These are phyloP conservation scores for Cyberlindnera subsufficiens DNA, from an alignment of 805 yeast species.

Conservation along the genomic window DNA sequence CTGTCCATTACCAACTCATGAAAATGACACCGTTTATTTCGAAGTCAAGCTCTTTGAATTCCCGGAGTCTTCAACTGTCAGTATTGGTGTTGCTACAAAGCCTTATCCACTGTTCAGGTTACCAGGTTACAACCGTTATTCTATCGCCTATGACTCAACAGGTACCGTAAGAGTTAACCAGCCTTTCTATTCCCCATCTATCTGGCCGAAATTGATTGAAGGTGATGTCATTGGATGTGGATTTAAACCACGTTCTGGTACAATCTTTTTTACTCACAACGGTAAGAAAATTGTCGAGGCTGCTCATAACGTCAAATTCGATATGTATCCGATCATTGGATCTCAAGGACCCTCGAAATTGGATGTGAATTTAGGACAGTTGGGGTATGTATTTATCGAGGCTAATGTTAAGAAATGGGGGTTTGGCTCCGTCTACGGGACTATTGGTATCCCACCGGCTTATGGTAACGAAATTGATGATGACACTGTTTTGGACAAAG, in stretches of 20 bases:
- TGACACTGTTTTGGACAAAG: constrained; percentile 60
- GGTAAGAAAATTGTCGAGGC: constrained; percentile 88
- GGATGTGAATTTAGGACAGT: constrained; percentile 85
- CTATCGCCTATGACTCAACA: constrained; percentile 81
- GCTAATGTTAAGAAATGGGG: constrained; percentile 86
- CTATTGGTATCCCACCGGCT: constrained; percentile 40
- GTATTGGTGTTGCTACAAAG: constrained; percentile 75
- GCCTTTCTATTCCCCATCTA: constrained; percentile 44
- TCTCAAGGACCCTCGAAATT: constrained; percentile 74
- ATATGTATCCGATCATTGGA: constrained; percentile 85
- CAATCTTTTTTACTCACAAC: constrained; percentile 88
- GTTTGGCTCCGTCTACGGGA: constrained; percentile 42
- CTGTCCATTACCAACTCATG: constrained; percentile 41
- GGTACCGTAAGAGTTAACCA: constrained; percentile 79
- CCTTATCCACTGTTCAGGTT: constrained; percentile 93
- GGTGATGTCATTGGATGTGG: constrained; percentile 97
- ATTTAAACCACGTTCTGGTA: constrained; percentile 73
- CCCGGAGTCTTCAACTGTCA: constrained; percentile 43
- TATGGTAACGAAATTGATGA: constrained; percentile 34
- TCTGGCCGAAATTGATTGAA: constrained; percentile 39
- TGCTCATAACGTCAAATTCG: constrained; percentile 63
- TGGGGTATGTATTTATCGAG: constrained; percentile 76
- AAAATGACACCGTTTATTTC: constrained; percentile 20
- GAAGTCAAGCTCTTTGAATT: constrained; percentile 65
- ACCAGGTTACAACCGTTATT: constrained; percentile 86